phyloP scores from a whole-genome alignment of 177 flowering plant species.

The Vitis hybrid region DNA sequence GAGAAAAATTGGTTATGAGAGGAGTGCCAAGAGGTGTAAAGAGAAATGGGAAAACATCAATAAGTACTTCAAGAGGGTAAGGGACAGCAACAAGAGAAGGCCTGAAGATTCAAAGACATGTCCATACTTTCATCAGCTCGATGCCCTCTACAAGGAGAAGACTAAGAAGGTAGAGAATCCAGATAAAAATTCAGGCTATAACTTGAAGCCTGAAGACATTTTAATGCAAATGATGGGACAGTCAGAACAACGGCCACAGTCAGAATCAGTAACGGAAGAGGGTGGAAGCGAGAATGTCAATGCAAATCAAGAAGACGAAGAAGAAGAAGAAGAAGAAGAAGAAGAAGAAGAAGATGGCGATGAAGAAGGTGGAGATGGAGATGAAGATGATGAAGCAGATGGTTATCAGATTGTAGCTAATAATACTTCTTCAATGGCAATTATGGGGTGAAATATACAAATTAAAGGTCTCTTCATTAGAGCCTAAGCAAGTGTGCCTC shows the following conservation, averaged over 20 bases:
- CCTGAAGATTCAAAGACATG: slow-evolving; percentile 63
- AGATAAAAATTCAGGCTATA: slow-evolving; percentile 13
- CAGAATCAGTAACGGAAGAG: slow-evolving; percentile 16
- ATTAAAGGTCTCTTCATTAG: neutral
- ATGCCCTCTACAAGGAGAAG: slow-evolving; percentile 42
- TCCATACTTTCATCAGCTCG: slow-evolving; percentile 58
- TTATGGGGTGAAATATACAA: slow-evolving; percentile 17
- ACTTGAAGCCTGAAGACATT: slow-evolving; percentile 42
- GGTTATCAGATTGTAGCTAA: slow-evolving; percentile 32
- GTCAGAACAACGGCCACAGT: slow-evolving; percentile 16
- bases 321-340: slow-evolving; percentile 21
- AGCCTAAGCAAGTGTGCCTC: neutral
- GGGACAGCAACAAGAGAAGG: slow-evolving; percentile 52
- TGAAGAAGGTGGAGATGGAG: too few species aligned
- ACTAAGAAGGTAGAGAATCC: slow-evolving; percentile 15
- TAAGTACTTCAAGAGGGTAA: slow-evolving; percentile 65
- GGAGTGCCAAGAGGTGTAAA: slow-evolving; percentile 62
- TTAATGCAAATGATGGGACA: slow-evolving; percentile 43
- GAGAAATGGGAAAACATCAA: slow-evolving; percentile 79
- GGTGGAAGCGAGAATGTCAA: slow-evolving; percentile 18
- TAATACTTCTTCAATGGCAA: slow-evolving; percentile 27
- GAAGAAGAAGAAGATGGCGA: slow-evolving; percentile 19
- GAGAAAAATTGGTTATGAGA: slow-evolving; percentile 53
- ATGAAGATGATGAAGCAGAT: slow-evolving; percentile 14
- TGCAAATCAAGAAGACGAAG: slow-evolving; percentile 18